Evolutionary conservation across 352 stramenopile species (phyloP), one percentile per base, ranked within the genome.

Genomic region (Globisporangium carolinianum): DNA sequence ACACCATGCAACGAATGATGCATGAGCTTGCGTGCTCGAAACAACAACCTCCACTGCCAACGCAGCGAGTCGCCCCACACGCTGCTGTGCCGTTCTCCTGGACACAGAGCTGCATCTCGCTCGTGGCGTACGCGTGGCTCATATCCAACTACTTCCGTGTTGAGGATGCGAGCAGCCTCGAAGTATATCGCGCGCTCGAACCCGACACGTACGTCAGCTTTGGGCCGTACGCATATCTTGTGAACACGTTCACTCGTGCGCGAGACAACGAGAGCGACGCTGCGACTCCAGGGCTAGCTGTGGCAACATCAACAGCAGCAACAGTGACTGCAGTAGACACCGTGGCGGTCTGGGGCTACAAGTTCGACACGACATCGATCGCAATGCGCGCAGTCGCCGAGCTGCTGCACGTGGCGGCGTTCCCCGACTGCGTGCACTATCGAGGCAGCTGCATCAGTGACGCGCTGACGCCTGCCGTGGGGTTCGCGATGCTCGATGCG

Each of bases 301-400:
- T 32, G 24, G 2, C 24, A 32, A 32, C 24, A 32, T 32, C 6
- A 24, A 11, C 3, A 50, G 6, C 9, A 54, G 36, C 37, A 45
- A 24, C 18, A 39, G 7, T 5, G 35, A 11, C 43, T n/a, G 1
- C 53, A 18, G 11, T 47, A 36, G n/a, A 38, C 7, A 32, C 54
- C 5, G 32, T 8, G 41, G 43, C 12, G 43, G 42, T 41, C 32
- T 61, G 48, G 56, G 49, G 11, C 18, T 62, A 62, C 57, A 62
- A 62, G 41, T 58, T 41, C 48, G 57, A 62, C 17, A 62, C 57
- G 12, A 58, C 57, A 9, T 62, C 57, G 14, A 15, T 62, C 48
- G 39, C 10, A 1, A 58, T 58, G 12, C 49, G 57, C 43, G 49
- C 49, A 6, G 51, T 62, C 41, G 57, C 49, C 18, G 57, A 62